Evolutionary conservation across 2,329 filamentous ascomycete genomes (phyloP).

Genomic region (Fusarium temperatum): DNA sequence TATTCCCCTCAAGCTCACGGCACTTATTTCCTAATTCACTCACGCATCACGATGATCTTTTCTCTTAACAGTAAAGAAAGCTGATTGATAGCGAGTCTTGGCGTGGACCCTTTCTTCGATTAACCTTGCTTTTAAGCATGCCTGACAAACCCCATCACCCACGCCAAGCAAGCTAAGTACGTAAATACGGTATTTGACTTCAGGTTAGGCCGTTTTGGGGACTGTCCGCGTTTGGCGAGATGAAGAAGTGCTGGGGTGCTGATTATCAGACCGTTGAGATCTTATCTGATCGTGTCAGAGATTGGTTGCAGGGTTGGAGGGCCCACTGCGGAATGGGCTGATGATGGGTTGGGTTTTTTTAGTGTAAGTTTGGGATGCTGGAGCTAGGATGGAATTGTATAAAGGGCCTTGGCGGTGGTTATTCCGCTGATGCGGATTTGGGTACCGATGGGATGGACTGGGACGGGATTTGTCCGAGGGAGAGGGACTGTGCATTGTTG

Average conservation of each 20-base stretch:
- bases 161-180: constrained; percentile 8
- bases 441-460: background rate
- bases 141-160: background rate
- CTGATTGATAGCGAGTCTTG: constrained; percentile 32
- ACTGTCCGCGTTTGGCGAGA: background rate
- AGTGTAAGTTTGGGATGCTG: background rate
- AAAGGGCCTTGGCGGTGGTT: background rate
- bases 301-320: background rate
- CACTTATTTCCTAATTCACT: constrained; percentile 15
- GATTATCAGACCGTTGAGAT: constrained; percentile 15
- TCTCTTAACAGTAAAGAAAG: constrained; percentile 1
- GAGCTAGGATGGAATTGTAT: background rate
- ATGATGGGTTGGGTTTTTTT: background rate
- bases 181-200: background rate
- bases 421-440: background rate
- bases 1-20: background rate
- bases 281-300: constrained; percentile 22
- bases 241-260: background rate
- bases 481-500: background rate
- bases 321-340: background rate
- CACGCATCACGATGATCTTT: constrained; percentile 20
- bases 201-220: background rate
- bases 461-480: background rate
- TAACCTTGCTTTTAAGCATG: constrained; percentile 1
- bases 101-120: background rate